These are phyloP conservation scores for Veloboletus limbatus DNA, from an alignment of 1,284 basidiomycete species.

Conservation along the genomic window DNA sequence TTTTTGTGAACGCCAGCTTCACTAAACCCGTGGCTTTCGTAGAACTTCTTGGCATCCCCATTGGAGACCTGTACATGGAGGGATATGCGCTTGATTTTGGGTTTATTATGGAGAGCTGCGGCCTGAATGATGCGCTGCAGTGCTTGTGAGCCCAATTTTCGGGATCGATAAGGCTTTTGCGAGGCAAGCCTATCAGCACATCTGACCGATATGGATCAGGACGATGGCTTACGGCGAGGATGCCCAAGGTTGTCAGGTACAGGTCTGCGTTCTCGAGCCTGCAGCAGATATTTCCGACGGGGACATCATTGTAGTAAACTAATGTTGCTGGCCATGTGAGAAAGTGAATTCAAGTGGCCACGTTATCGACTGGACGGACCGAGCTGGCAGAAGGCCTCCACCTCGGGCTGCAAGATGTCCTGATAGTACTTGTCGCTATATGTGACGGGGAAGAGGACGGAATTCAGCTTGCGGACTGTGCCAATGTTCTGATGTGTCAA, in stretches of 20 bases:
- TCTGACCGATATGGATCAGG: slow-evolving; percentile 15
- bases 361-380: slow-evolving; percentile 40
- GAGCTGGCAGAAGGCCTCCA: slow-evolving; percentile 79
- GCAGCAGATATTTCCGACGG: slow-evolving; percentile 80
- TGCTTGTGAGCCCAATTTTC: slow-evolving; percentile 65
- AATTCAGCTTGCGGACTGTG: slow-evolving; percentile 77
- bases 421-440: slow-evolving; percentile 81
- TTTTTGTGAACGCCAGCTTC: slow-evolving; percentile 60
- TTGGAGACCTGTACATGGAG: slow-evolving; percentile 80
- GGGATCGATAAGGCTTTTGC: slow-evolving; percentile 73
- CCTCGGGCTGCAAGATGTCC: slow-evolving; percentile 65
- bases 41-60: slow-evolving; percentile 67
- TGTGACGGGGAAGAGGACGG: slow-evolving; percentile 76
- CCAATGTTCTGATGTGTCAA: slow-evolving; percentile 78
- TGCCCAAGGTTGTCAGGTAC: slow-evolving; percentile 83
- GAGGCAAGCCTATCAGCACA: slow-evolving; percentile 15
- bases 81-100: slow-evolving; percentile 65
- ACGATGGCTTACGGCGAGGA: slow-evolving; percentile 64
- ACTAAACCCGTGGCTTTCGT: slow-evolving; percentile 73
- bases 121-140: slow-evolving; percentile 63
- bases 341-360: slow-evolving; percentile 14
- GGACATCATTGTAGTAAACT: slow-evolving; percentile 87
- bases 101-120: slow-evolving; percentile 53
- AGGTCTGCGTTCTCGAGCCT: slow-evolving; percentile 68
- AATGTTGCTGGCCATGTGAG: slow-evolving; percentile 24